Base-by-base conservation (phyloP, 768 basidiomycete species). In the Lentinula lateritia region DNA sequence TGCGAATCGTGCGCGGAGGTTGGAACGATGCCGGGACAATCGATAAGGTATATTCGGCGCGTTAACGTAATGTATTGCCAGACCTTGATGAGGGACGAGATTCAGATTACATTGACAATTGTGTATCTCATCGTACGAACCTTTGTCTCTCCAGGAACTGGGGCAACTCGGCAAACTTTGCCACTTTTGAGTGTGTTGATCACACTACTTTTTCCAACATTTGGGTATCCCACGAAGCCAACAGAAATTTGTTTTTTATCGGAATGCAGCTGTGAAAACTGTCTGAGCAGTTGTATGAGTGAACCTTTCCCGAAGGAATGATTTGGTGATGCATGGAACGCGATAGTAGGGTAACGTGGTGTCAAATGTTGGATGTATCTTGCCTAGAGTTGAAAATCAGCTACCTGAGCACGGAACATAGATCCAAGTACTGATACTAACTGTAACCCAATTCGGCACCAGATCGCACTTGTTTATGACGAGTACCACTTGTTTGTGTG, bases 41-140 rank as follows among this genome's bases (percentile, higher is more conserved):
- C 97, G 77, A 99, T 98, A 66, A 99, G 89, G 79, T 98, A 99
- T 71, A 99, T 99, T 58, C 92, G 85, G 64, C 90, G 86, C 62
- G 95, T 99, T 45, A 99, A 79, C 34, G 94, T 95, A 78, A 99
- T 98, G 75, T 99, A 99, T 82, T 99, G 96, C 97, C 97, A 99
- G 66, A 98, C 95, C 82, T 83, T 58, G 16, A 52, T 9, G 35
- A 75, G 75, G 15, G 41, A n/a, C 42, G 50, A 7, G 34, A 39
- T 61, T 46, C 41, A 52, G 62, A 41, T 2, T 32, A 63, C 18
- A 48, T 39, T 23, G 15, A 43, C 50, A 45, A 58, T 38, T 42
- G 38, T n/a, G 50, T 55, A 28, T 32, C 5, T 9, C 8, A 45
- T 12, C 16, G 12, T 8, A 60, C 73, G 75, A 64, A 81, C 82